Evolutionary conservation across 805 yeast genomes (phyloP), one percentile per base, ranked within the genome.

Genomic region (Sugiyamaella valdiviana): DNA sequence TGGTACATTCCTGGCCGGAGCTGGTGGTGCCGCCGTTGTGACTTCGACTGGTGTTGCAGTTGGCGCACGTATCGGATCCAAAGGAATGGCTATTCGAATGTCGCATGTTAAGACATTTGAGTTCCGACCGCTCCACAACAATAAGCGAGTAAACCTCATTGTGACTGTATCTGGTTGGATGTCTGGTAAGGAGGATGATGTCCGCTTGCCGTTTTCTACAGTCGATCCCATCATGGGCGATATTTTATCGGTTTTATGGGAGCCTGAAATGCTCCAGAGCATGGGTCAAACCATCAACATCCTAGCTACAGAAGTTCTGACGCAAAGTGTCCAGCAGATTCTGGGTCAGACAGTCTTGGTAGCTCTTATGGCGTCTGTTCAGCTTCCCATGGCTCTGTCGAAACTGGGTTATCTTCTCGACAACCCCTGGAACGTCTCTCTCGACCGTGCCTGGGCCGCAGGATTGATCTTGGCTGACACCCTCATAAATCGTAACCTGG

Each of bases 221-320:
- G 85, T 93, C 6, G 99, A 95, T 62, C 99, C 99, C 0, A 87
- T 91, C 0, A 89, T 91, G 91, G 99, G 99, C 15, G 99, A 93
- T 63, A 68, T 93, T 56, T 86, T 84, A 58, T 88, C 98, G 0
- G 72, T 93, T 6, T 70, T 86, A 42, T 93, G 99, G 99, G 99
- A 93, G 65, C 99, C 99, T 0, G 99, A 93, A 56, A 87, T 93
- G 93, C 79, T 93, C 59, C 83, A 80, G 53, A 85, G 95, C 48
- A 88, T 86, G 78, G 99, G 99, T 63, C 97, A 93, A 65, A 93
- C 99, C 0, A 91, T 93, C 54, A 79, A 80, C 53, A 90, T 93
- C 58, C 74, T 93, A 49, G 99, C 99, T 0, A 85, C 91, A 37
- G 99, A 93, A 67, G 91, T 95, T 0, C 73, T 95, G 46, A 80